phyloP scores from a whole-genome alignment of 805 yeast species.

The Komagataella populi region DNA sequence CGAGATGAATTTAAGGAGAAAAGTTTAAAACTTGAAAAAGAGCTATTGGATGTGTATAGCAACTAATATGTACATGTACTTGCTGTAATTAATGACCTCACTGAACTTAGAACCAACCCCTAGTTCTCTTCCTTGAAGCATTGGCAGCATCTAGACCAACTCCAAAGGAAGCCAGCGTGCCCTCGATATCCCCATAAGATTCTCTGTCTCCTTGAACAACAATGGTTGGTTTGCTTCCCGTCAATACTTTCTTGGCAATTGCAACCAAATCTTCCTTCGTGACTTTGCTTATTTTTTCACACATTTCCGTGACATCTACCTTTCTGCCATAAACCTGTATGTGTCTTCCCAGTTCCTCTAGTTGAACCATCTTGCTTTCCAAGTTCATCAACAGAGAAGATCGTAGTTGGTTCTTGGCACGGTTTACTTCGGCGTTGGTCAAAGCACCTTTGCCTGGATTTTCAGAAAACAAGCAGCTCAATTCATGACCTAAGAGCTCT shows the following conservation, averaged over 20 bases:
- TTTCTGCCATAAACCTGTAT: constrained; percentile 72
- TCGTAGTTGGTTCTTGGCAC: constrained; percentile 89
- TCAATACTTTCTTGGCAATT: constrained; percentile 64
- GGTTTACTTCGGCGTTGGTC: constrained; percentile 55
- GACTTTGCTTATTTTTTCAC: constrained; percentile 55
- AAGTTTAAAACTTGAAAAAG: constrained; percentile 38
- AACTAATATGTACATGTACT: constrained; percentile 9
- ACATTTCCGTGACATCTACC: constrained; percentile 71
- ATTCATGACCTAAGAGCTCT: constrained; percentile 61
- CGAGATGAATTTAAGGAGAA: constrained; percentile 39
- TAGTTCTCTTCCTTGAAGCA: background rate
- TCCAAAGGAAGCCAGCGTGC: constrained; percentile 54
- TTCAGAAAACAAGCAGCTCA: constrained; percentile 29
- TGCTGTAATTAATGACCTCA: background rate
- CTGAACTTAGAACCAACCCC: background rate
- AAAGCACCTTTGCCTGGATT: constrained; percentile 43
- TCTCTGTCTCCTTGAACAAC: constrained; percentile 85
- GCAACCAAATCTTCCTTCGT: constrained; percentile 53
- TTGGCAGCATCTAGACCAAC: constrained; percentile 30
- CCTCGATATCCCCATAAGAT: constrained; percentile 71
- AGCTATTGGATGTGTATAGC: constrained; percentile 40
- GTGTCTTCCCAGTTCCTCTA: constrained; percentile 94
- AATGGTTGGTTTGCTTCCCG: constrained; percentile 68
- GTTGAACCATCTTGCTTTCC: constrained; percentile 84
- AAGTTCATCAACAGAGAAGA: constrained; percentile 84